phyloP scores from a whole-genome alignment of 2,329 filamentous ascomycete genomes.

The Hyphodiscus sp. region DNA sequence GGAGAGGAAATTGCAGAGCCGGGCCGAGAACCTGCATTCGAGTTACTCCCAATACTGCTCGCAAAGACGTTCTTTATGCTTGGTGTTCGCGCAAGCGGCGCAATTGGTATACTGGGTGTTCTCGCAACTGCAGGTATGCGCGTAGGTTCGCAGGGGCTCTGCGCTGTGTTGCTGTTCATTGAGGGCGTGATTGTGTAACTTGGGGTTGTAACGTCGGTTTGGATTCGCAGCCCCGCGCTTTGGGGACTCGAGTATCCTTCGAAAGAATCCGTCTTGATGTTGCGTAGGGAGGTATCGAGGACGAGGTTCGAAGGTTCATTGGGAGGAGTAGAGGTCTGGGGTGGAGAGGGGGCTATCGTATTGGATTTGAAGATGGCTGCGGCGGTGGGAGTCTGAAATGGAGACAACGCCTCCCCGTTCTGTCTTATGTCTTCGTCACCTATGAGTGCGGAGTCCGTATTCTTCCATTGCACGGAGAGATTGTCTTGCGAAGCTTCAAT shows the following conservation, averaged over 20 bases:
- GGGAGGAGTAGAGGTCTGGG: conserved; percentile 13
- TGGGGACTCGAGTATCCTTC: conserved; percentile 19
- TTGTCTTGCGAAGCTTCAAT: neutral
- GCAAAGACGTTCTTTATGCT: conserved; percentile 51
- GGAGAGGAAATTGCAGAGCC: conserved; percentile 68
- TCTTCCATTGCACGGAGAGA: neutral
- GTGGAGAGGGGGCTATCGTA: conserved; percentile 34
- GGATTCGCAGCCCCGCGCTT: conserved; percentile 29
- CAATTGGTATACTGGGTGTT: conserved; percentile 22
- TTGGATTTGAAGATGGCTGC: conserved; percentile 31
- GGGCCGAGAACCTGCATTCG: conserved; percentile 43
- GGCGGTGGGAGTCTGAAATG: conserved; percentile 9
- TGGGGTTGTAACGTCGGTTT: conserved; percentile 31
- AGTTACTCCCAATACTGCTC: conserved; percentile 38
- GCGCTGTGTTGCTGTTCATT: conserved; percentile 12
- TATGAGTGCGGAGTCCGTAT: neutral
- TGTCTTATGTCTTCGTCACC: conserved; percentile 12
- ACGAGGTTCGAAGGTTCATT: conserved; percentile 12
- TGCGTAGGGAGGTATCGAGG: conserved; percentile 20
- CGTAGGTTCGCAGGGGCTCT: conserved; percentile 13
- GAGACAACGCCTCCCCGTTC: conserved; percentile 9
- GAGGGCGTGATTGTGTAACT: conserved; percentile 22
- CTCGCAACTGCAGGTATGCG: conserved; percentile 8
- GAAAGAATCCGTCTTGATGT: conserved; percentile 8
- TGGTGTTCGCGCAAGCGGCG: conserved; percentile 50